Evolutionary conservation across 805 yeast species (phyloP), one percentile per base, ranked within the genome.

Genomic region (Ogataea henricii): DNA sequence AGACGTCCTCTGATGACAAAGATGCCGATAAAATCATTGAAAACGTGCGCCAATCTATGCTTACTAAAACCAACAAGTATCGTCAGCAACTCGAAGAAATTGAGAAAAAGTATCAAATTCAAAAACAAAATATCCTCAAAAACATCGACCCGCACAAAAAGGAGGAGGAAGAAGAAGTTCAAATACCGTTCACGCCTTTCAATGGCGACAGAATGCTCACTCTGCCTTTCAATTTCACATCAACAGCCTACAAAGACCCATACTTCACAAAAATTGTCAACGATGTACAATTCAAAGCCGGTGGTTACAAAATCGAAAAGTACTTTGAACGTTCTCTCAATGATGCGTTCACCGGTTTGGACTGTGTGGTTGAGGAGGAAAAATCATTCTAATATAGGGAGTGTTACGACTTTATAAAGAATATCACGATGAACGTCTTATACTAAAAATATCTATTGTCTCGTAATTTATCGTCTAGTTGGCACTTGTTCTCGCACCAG

Each of bases 341-440:
- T 48, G 94, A 87, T 55, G 97, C 98, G 5, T 92, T 91, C 58
- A 80, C 83, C 70, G 97, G 98, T 0, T 71, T 94, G 50, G 91
- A 89, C 13, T 90, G 97, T 64, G 77, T 85, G 48, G 78, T 94
- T 22, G 85, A 81, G 33, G 74, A 70, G 35, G 91, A 86, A 54
- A 74, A 78, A 56, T 29, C 45, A 7, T 47, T 47, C 23, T 47
- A 43, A 27, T 29, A 16, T 6, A 7, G 47, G 32, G 21, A 17
- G 18, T 14, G 6, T 10, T 22, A 17, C 36, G 16, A 17, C 12
- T 18, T 18, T 18, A 6, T 17, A 17, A 27, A 25, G 45, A 6
- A 48, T 44, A 36, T 30, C 17, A 30, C 34, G 18, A 30, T 27
- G n/a, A 30, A 30, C 34, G 34, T 30, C 34, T 30, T 30, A 39